Evolutionary conservation across 192 early-diverging fungal genomes (phyloP).

Genomic region (Chytriomyces sp.): DNA sequence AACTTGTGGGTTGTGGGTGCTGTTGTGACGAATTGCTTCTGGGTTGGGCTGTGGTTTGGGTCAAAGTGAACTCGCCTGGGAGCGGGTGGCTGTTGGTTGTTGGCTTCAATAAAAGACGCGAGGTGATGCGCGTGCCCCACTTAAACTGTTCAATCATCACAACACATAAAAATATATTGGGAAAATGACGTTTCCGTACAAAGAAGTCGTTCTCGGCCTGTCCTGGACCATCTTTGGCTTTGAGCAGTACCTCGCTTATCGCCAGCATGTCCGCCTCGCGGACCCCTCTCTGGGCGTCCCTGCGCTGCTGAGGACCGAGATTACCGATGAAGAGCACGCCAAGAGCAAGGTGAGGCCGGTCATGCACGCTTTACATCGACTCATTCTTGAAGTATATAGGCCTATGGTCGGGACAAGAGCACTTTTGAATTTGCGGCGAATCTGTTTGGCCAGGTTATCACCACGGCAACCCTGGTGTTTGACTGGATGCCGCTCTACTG

Average conservation of each 20-base stretch:
- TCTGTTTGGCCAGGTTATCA: conserved; percentile 68
- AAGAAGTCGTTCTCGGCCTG: conserved; percentile 77
- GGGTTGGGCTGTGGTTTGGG: conserved; percentile 18
- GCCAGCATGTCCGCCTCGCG: conserved; percentile 76
- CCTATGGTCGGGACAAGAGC: conserved; percentile 82
- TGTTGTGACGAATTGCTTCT: conserved; percentile 23
- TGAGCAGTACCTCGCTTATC: conserved; percentile 82
- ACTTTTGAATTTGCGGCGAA: conserved; percentile 74
- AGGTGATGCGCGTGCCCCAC: no score
- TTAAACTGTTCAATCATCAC: no score
- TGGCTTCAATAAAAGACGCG: no score
- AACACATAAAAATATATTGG: no score
- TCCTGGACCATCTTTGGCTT: conserved; percentile 74
- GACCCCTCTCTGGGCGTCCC: conserved; percentile 63
- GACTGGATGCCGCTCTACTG: conserved; percentile 80
- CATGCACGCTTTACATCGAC: neutral
- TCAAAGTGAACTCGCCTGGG: no score
- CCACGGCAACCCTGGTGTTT: conserved; percentile 67
- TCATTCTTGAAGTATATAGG: conserved; percentile 43
- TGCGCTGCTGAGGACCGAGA: conserved; percentile 68
- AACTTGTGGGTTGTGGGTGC: conserved; percentile 29
- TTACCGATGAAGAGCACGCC: conserved; percentile 76
- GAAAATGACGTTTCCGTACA: conserved; percentile 65
- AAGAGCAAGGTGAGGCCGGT: conserved; percentile 58
- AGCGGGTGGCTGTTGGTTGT: no score